phyloP scores from a whole-genome alignment of 371 early-diverging fungal species.

The Capillidium rhysosporum region DNA sequence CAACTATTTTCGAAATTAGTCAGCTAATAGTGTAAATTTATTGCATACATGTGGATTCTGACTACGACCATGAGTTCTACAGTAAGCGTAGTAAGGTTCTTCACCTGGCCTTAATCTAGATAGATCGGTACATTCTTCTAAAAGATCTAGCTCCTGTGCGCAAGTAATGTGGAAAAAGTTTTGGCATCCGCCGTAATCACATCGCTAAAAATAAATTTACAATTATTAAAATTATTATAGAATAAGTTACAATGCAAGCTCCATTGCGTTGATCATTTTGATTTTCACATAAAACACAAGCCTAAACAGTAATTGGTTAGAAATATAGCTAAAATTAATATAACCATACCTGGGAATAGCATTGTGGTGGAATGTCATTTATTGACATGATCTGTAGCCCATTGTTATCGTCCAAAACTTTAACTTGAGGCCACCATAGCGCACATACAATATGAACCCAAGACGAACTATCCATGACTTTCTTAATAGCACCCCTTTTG shows the following conservation, averaged over 20 bases:
- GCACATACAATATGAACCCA: constrained; percentile 9
- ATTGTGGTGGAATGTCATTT: neutral
- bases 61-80: constrained; percentile 3
- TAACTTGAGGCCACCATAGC: constrained; percentile 8
- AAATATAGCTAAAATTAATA: neutral
- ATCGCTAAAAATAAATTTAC: neutral
- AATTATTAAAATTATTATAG: neutral
- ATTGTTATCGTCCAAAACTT: constrained; percentile 1
- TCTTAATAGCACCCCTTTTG: constrained; percentile 6
- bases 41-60: neutral
- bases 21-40: neutral
- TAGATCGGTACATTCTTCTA: constrained; percentile 5
- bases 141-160: constrained; percentile 7
- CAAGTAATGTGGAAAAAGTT: constrained; percentile 6
- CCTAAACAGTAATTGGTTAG: neutral
- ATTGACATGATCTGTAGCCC: neutral
- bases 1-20: neutral
- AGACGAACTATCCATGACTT: neutral
- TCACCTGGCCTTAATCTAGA: constrained; percentile 1
- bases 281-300: constrained; percentile 3
- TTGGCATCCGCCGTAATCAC: constrained; percentile 1
- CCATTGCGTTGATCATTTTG: neutral
- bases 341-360: neutral
- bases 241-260: constrained; percentile 5
- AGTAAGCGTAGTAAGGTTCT: constrained; percentile 6